A percentile compares a stretch with the other conserved stretches of the same genome.
Conservation (phyloP, 805 yeast species). For the Suhomyces kilbournensis region DNA sequence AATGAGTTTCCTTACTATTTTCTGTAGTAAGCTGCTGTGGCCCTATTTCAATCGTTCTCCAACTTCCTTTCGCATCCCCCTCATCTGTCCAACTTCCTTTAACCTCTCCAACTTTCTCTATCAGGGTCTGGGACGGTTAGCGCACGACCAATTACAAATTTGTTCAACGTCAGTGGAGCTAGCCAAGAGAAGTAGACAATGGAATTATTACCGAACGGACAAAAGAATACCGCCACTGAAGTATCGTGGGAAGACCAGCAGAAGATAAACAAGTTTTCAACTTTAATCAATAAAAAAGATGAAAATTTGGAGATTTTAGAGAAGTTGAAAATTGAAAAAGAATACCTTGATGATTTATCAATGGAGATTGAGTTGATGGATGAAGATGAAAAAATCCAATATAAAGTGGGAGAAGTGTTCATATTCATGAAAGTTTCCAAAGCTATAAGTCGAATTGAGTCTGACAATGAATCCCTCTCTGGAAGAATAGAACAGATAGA, state of each 20-base stretch:
- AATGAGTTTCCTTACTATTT: too few species aligned
- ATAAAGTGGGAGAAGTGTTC: slow-evolving; percentile 80
- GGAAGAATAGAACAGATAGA: slow-evolving; percentile 46
- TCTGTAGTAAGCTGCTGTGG: not conserved
- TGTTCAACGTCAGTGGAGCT: not conserved
- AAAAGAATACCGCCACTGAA: slow-evolving; percentile 49
- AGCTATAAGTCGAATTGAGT: slow-evolving; percentile 66
- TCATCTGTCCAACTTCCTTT: not conserved
- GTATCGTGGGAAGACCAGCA: slow-evolving; percentile 86
- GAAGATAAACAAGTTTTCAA: slow-evolving; percentile 83
- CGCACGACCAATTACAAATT: not conserved
- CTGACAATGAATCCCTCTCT: slow-evolving; percentile 54
- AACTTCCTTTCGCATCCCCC: not conserved
- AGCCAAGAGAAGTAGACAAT: slow-evolving; percentile 14
- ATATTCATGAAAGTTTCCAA: slow-evolving; percentile 64
- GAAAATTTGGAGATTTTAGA: slow-evolving; percentile 48
- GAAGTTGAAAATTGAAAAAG: slow-evolving; percentile 64
- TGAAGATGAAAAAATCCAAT: slow-evolving; percentile 64
- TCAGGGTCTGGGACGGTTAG: not conserved
- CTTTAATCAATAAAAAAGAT: slow-evolving; percentile 71
- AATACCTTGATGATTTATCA: slow-evolving; percentile 80
- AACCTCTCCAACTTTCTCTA: not conserved
- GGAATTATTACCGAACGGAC: slow-evolving; percentile 56
- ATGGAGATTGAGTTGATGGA: slow-evolving; percentile 85
- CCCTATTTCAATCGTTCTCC: not conserved